phyloP scores from a whole-genome alignment of 2,329 filamentous ascomycete genomes.

The Plenodomus tracheiphilus region DNA sequence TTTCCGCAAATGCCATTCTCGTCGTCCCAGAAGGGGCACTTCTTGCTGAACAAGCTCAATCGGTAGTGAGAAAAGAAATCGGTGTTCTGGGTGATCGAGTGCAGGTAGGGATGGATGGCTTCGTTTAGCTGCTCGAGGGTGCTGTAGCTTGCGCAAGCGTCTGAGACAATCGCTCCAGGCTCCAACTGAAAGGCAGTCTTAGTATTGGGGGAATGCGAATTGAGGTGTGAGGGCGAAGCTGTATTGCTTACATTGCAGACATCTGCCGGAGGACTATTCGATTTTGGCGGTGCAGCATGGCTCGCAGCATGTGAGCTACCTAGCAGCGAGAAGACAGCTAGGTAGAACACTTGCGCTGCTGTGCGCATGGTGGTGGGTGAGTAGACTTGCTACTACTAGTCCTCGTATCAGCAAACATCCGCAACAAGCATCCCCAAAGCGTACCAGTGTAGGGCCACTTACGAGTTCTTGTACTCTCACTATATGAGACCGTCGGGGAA shows the following conservation, averaged over 20 bases:
- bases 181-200: slow-evolving; percentile 68
- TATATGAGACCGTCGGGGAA: slow-evolving; percentile 28
- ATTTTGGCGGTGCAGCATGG: slow-evolving; percentile 43
- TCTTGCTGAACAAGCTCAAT: slow-evolving; percentile 90
- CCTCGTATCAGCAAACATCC: slow-evolving; percentile 42
- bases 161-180: slow-evolving; percentile 83
- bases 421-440: slow-evolving; percentile 23
- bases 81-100: slow-evolving; percentile 80
- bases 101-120: slow-evolving; percentile 73
- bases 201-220: slow-evolving; percentile 31
- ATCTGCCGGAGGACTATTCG: slow-evolving; percentile 47
- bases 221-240: slow-evolving; percentile 21
- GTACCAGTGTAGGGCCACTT: slow-evolving; percentile 18
- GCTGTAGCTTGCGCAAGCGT: slow-evolving; percentile 92
- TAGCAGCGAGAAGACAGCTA: slow-evolving; percentile 64
- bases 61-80: slow-evolving; percentile 99
- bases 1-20: slow-evolving; percentile 94
- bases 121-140: slow-evolving; percentile 84
- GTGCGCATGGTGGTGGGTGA: slow-evolving; percentile 51
- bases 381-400: slow-evolving; percentile 16
- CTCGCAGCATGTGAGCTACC: slow-evolving; percentile 50
- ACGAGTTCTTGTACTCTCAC: slow-evolving; percentile 13
- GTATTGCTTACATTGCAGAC: slow-evolving; percentile 59
- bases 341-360: slow-evolving; percentile 61
- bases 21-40: slow-evolving; percentile 95